Conservation (phyloP, 1,139 yeast genomes). For the Candida frijolesensis region DNA sequence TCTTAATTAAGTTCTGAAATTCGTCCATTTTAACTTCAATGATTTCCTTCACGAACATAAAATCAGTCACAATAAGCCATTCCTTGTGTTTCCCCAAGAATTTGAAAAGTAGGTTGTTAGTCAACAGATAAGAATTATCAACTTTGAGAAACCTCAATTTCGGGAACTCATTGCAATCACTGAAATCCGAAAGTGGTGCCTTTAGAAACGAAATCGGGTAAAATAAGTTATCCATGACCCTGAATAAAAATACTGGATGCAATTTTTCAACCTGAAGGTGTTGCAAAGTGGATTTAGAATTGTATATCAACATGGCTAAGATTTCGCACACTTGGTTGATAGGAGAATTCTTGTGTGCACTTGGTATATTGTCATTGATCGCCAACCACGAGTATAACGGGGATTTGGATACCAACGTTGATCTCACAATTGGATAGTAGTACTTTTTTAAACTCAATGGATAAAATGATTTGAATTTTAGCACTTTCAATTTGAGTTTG, state of each 20-base stretch:
- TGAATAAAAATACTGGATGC: slow-evolving; percentile 9
- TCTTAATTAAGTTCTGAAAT: not conserved
- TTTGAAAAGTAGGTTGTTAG: slow-evolving; percentile 5
- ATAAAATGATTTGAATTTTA: slow-evolving; percentile 5
- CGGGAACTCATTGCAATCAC: slow-evolving; percentile 7
- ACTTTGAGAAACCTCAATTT: slow-evolving; percentile 3
- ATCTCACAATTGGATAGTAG: slow-evolving; percentile 1
- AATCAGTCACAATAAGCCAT: slow-evolving; percentile 1
- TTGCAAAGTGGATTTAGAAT: slow-evolving; percentile 2
- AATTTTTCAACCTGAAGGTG: slow-evolving; percentile 6
- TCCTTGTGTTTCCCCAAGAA: slow-evolving; percentile 6
- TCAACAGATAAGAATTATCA: slow-evolving; percentile 11
- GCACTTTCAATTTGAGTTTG: not conserved
- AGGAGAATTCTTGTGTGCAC: slow-evolving; percentile 8
- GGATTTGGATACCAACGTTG: not conserved
- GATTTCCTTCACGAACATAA: slow-evolving; percentile 7
- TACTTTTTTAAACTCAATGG: slow-evolving; percentile 10
- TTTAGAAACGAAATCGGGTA: slow-evolving; percentile 2
- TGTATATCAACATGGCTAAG: slow-evolving; percentile 2
- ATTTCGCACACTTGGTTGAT: slow-evolving; percentile 4
- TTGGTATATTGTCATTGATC: slow-evolving; percentile 8
- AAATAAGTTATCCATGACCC: slow-evolving; percentile 5
- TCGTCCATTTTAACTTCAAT: not conserved
- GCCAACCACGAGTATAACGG: slow-evolving; percentile 9
- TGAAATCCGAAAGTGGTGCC: not conserved